These are phyloP conservation scores for Corylus americana DNA, from an alignment of 306 rosid species.

Conservation along the genomic window DNA sequence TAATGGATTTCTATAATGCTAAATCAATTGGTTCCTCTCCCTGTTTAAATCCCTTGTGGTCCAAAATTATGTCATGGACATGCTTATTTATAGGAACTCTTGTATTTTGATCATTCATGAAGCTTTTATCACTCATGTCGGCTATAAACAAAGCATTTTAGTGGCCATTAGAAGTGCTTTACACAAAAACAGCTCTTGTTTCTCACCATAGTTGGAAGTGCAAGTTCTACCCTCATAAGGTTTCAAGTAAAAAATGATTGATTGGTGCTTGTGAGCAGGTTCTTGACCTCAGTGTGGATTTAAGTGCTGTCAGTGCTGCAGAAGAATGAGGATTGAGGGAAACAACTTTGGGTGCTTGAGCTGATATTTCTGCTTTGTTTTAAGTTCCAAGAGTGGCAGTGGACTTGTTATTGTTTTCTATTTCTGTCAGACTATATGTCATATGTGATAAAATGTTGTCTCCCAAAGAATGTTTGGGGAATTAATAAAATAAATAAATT, in stretches of 20 bases:
- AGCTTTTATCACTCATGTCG: not conserved
- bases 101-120: not conserved
- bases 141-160: not conserved
- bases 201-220: too few species aligned
- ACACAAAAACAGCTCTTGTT: too few species aligned
- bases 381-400: not conserved
- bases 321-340: slow-evolving; percentile 57
- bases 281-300: slow-evolving; percentile 89
- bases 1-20: slow-evolving; percentile 27
- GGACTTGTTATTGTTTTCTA: not conserved
- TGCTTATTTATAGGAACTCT: not conserved
- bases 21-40: slow-evolving; percentile 2
- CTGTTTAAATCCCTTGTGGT: not conserved
- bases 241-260: not conserved
- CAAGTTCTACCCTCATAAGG: slow-evolving; percentile 1
- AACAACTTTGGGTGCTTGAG: not conserved
- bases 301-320: slow-evolving; percentile 94
- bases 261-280: slow-evolving; percentile 46
- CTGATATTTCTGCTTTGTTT: slow-evolving; percentile 2
- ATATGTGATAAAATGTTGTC: slow-evolving; percentile 4
- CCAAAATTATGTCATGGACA: not conserved
- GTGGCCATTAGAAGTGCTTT: not conserved
- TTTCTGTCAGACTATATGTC: not conserved
- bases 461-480: not conserved
- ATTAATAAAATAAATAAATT: too few species aligned